phyloP scores from a whole-genome alignment of 371 early-diverging fungal species.

The Rhizopus microsporus region DNA sequence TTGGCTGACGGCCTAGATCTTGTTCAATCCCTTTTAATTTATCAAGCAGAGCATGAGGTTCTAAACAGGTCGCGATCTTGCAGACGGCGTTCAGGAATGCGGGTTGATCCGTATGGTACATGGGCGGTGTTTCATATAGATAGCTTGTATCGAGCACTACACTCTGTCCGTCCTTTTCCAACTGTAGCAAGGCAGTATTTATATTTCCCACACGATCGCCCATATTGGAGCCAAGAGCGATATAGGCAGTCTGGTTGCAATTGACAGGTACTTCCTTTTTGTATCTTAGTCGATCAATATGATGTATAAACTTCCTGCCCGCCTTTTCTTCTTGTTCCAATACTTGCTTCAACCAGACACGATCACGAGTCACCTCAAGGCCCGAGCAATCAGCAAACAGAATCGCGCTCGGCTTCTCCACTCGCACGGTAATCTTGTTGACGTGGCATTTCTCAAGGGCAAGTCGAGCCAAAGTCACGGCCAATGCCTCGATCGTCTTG shows the following conservation, averaged over 20 bases:
- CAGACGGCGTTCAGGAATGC: slow-evolving; percentile 88
- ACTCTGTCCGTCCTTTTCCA: slow-evolving; percentile 56
- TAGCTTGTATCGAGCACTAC: slow-evolving; percentile 91
- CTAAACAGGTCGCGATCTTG: slow-evolving; percentile 79
- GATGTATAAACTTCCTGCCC: slow-evolving; percentile 34
- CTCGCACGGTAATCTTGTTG: slow-evolving; percentile 79
- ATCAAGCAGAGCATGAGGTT: slow-evolving; percentile 76
- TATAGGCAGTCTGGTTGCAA: slow-evolving; percentile 54
- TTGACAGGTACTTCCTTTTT: slow-evolving; percentile 35
- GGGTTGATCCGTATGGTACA: slow-evolving; percentile 95
- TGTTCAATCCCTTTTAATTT: slow-evolving; percentile 83
- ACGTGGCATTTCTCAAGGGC: slow-evolving; percentile 82
- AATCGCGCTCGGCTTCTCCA: slow-evolving; percentile 92
- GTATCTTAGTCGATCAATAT: slow-evolving; percentile 17
- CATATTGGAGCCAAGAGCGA: slow-evolving; percentile 94
- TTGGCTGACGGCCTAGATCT: slow-evolving; percentile 73
- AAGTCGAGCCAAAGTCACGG: slow-evolving; percentile 69
- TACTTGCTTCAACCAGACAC: slow-evolving; percentile 46
- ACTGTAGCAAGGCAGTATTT: slow-evolving; percentile 65
- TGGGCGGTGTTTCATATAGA: slow-evolving; percentile 94
- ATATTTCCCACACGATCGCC: slow-evolving; percentile 85
- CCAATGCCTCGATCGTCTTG: slow-evolving; percentile 86
- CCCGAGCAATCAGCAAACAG: slow-evolving; percentile 91
- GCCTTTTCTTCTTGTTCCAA: slow-evolving; percentile 35
- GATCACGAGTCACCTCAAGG: slow-evolving; percentile 85